A percentile compares a stretch with the other conserved stretches of the same genome.
These are phyloP conservation scores for Globisporangium megalacanthum DNA, from an alignment of 352 stramenopile species.

Conservation along the genomic window DNA sequence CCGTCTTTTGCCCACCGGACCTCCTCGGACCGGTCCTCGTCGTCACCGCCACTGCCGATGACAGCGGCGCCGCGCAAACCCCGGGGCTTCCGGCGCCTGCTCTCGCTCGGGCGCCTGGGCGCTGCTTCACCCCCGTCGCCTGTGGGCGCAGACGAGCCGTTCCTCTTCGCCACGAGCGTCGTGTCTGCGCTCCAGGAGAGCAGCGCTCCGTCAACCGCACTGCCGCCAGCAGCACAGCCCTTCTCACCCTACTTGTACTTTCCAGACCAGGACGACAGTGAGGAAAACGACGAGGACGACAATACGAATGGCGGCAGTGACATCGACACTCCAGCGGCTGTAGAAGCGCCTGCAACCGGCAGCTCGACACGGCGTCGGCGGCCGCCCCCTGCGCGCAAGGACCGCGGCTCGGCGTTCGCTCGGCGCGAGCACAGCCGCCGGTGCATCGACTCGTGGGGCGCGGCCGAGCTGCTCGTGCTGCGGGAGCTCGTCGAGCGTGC, in stretches of 20 bases:
- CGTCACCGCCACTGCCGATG: no score
- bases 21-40: no score
- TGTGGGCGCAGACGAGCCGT: not conserved
- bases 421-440: slow-evolving; percentile 19
- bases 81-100: slow-evolving; percentile 7
- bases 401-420: slow-evolving; percentile 9
- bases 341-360: not conserved
- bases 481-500: slow-evolving; percentile 44
- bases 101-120: slow-evolving; percentile 7
- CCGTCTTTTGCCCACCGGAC: no score
- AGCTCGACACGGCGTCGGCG: not conserved
- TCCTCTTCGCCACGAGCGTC: slow-evolving; percentile 14
- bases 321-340: slow-evolving; percentile 2
- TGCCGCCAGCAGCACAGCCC: not conserved
- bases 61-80: no score
- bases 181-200: slow-evolving; percentile 9
- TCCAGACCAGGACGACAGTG: not conserved
- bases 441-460: slow-evolving; percentile 45
- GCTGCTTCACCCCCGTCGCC: no score
- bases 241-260: slow-evolving; percentile 17
- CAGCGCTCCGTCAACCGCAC: not conserved
- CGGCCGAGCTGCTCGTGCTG: slow-evolving; percentile 54
- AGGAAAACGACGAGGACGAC: not conserved
- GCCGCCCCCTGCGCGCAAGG: slow-evolving; percentile 2
- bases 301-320: not conserved